Conservation (phyloP, 768 basidiomycete genomes). For the Lentinula guzmanii region DNA sequence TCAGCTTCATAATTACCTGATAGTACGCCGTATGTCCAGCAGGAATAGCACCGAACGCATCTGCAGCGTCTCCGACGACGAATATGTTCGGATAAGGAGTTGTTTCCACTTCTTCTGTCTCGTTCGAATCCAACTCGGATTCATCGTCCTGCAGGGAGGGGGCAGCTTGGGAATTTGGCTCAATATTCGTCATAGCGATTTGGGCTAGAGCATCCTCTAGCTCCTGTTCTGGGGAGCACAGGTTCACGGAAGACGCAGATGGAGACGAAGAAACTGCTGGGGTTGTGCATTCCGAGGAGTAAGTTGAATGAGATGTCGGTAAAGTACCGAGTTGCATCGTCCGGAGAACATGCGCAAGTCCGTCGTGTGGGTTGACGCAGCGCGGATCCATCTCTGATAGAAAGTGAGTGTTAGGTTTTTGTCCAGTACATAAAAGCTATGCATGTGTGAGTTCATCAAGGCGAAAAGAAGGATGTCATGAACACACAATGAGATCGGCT, state of each 20-base stretch:
- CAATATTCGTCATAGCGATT: background rate
- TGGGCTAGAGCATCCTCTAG: background rate
- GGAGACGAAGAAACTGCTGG: background rate
- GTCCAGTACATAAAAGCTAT: slow-evolving; percentile 58
- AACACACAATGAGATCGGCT: slow-evolving; percentile 47
- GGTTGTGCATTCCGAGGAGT: background rate
- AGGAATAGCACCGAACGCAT: slow-evolving; percentile 57
- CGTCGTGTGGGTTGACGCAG: slow-evolving; percentile 31
- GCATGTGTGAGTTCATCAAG: background rate
- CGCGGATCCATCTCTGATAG: slow-evolving; percentile 34
- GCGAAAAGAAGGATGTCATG: background rate
- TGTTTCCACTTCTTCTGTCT: slow-evolving; percentile 3
- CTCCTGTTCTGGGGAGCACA: background rate
- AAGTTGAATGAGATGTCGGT: background rate
- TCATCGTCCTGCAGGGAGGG: background rate
- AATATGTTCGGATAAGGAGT: slow-evolving; percentile 51
- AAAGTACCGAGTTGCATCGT: slow-evolving; percentile 44
- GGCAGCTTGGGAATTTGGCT: background rate
- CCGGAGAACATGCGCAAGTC: slow-evolving; percentile 38
- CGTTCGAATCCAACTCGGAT: background rate
- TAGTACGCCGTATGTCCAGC: slow-evolving; percentile 54
- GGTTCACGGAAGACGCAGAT: background rate
- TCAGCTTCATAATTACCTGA: slow-evolving; percentile 25
- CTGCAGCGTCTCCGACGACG: slow-evolving; percentile 57
- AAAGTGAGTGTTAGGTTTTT: slow-evolving; percentile 48